Evolutionary conservation across 2,329 filamentous ascomycete species (phyloP).

Genomic region (Alternaria sp.): DNA sequence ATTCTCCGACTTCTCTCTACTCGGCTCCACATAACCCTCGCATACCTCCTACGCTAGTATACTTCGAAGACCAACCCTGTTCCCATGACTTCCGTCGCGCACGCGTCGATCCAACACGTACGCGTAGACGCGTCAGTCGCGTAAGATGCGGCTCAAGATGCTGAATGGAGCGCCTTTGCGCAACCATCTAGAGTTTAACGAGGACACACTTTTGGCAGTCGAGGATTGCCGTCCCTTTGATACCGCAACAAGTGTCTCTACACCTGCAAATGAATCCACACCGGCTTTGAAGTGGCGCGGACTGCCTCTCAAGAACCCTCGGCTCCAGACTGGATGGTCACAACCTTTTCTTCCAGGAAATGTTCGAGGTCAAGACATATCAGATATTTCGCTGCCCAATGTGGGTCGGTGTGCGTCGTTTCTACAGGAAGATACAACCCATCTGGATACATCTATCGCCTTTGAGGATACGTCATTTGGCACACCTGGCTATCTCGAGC

Average conservation of each 20-base stretch:
- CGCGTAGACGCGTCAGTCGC: not conserved
- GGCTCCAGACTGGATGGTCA: conserved; percentile 40
- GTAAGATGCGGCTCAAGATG: conserved; percentile 53
- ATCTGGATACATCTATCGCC: conserved; percentile 34
- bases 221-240: conserved; percentile 49
- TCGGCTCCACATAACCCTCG: conserved; percentile 2
- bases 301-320: conserved; percentile 17
- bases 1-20: conserved; percentile 4
- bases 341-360: conserved; percentile 36
- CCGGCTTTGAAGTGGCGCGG: conserved; percentile 40
- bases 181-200: conserved; percentile 62
- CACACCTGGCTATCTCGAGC: conserved; percentile 68
- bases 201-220: conserved; percentile 59
- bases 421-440: conserved; percentile 23
- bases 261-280: conserved; percentile 5
- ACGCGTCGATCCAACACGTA: not conserved
- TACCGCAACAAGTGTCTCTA: conserved; percentile 29
- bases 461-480: conserved; percentile 22
- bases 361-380: not conserved
- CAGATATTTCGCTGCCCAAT: conserved; percentile 25
- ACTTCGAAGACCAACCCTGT: not conserved
- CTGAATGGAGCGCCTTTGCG: conserved; percentile 68
- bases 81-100: not conserved
- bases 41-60: not conserved
- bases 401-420: conserved; percentile 15